These are phyloP conservation scores for Cucurbita maxima DNA, from an alignment of 306 rosid genomes.

Conservation along the genomic window DNA sequence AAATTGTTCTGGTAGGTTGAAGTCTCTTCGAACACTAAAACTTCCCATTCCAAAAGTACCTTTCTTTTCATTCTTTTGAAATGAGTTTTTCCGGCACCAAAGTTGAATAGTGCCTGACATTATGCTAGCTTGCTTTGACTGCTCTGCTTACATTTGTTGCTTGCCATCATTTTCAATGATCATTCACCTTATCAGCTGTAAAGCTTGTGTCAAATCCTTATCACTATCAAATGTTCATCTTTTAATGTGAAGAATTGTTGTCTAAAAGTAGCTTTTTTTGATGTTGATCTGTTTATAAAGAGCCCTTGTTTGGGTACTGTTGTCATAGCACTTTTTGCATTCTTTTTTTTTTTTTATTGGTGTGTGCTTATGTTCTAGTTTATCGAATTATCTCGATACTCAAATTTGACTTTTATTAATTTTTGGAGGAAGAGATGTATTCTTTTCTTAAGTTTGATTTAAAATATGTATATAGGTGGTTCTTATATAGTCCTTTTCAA, in stretches of 20 bases:
- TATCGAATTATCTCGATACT: too few relatives aligned
- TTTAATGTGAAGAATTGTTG: too few relatives aligned
- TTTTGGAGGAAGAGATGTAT: too few relatives aligned
- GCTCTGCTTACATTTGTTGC: background rate
- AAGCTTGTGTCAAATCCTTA: background rate
- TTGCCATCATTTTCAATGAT: background rate
- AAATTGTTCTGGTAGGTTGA: background rate
- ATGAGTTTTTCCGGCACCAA: background rate
- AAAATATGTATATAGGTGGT: too few relatives aligned
- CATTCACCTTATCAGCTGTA: background rate
- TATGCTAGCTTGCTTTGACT: background rate
- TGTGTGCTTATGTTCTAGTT: background rate
- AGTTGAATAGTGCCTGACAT: background rate
- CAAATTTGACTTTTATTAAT: too few relatives aligned
- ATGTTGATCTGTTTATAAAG: background rate
- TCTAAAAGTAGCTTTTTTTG: too few relatives aligned
- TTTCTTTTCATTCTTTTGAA: background rate
- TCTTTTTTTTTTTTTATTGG: background rate
- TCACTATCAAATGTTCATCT: background rate
- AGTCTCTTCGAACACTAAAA: background rate
- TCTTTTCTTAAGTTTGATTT: too few relatives aligned
- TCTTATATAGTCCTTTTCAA: too few relatives aligned
- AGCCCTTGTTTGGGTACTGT: background rate
- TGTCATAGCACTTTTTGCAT: too few relatives aligned
- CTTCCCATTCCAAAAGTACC: background rate